Percentiles rank a stretch among this genome's conserved stretches.
phyloP scores from a whole-genome alignment of 208 protist species.

The Naegleria lovaniensis region DNA sequence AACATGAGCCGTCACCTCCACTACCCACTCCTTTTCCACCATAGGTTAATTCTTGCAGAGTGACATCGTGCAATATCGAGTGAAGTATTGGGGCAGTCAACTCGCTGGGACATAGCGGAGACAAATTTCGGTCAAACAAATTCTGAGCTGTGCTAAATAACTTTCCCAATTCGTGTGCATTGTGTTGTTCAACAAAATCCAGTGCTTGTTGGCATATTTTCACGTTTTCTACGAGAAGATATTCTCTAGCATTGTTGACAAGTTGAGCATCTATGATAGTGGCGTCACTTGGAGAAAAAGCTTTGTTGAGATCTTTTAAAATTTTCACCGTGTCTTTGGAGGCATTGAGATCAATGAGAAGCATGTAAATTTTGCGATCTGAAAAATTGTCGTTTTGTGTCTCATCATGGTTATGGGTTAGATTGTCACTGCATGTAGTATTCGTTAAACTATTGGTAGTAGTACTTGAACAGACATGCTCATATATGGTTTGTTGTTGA shows the following conservation, averaged over 20 bases:
- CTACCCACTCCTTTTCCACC: background rate
- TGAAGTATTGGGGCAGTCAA: background rate
- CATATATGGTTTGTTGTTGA: no score
- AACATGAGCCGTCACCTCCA: background rate
- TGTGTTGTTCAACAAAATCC: background rate
- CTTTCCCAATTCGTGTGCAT: background rate
- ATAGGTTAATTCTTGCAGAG: background rate
- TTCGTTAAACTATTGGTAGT: no score
- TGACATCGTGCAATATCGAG: background rate
- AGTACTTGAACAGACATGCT: no score
- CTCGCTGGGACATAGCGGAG: background rate
- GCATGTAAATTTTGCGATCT: background rate
- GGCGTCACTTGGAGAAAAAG: background rate
- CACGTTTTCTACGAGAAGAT: background rate
- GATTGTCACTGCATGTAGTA: no score
- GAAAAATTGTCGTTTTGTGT: background rate
- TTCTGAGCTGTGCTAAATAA: background rate
- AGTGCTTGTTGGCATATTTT: background rate
- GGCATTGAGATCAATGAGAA: background rate
- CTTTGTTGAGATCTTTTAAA: background rate
- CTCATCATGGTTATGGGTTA: background rate
- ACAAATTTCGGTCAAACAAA: background rate
- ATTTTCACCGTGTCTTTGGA: background rate
- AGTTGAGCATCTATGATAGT: background rate
- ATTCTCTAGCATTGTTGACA: background rate